Percentiles rank a stretch among this genome's conserved stretches.
phyloP scores from a whole-genome alignment of 306 rosid species.

The Inga leiocalycina region DNA sequence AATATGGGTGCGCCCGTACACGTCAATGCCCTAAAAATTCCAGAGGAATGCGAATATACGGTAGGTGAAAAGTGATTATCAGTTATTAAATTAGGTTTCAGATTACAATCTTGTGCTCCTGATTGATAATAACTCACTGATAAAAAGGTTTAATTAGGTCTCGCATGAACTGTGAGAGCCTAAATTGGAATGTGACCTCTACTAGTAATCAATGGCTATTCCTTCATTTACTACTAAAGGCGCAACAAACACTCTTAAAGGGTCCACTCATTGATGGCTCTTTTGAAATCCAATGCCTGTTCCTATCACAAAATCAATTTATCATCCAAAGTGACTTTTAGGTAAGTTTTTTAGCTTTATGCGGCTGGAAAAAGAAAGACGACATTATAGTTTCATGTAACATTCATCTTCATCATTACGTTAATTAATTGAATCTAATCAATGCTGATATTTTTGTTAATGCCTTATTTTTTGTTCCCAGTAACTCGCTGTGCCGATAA shows the following conservation, averaged over 20 bases:
- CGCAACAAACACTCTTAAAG: slow-evolving; percentile 10
- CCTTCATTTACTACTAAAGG: slow-evolving; percentile 30
- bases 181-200: slow-evolving; percentile 33
- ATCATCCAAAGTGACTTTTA: slow-evolving; percentile 25
- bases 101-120: slow-evolving; percentile 14
- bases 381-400: neutral
- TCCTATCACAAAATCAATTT: slow-evolving; percentile 31
- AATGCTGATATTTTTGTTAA: neutral
- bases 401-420: neutral
- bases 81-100: slow-evolving; percentile 6
- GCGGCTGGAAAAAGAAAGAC: neutral
- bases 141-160: slow-evolving; percentile 19
- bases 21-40: slow-evolving; percentile 25
- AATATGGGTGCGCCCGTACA: neutral
- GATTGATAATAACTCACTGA: slow-evolving; percentile 5
- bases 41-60: slow-evolving; percentile 8
- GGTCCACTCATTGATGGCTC: slow-evolving; percentile 30
- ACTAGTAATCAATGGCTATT: slow-evolving; percentile 23
- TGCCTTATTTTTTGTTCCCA: neutral
- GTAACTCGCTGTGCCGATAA: neutral
- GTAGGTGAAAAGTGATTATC: slow-evolving; percentile 45
- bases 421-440: neutral
- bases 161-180: slow-evolving; percentile 38
- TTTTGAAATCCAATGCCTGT: slow-evolving; percentile 23
- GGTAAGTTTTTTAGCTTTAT: slow-evolving; percentile 17